phyloP scores from a whole-genome alignment of 345 rosid species.

The Isatis tinctoria region DNA sequence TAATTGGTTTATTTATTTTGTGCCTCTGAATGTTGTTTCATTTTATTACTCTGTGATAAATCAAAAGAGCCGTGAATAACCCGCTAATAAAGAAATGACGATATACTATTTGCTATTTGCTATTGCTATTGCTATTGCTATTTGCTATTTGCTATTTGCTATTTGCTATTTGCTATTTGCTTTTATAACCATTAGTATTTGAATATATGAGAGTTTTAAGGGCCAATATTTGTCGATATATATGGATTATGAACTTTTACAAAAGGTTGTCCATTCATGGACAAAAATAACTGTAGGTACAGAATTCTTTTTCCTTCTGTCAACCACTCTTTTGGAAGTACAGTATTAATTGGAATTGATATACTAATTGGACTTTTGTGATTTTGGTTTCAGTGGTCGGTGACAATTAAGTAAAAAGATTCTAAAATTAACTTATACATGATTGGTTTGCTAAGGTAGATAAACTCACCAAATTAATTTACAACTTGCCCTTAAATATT shows the following conservation, averaged over 20 bases:
- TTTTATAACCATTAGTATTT: background rate
- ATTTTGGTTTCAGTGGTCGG: background rate
- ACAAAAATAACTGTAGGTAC: background rate
- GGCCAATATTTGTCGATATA: background rate
- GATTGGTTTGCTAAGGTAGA: background rate
- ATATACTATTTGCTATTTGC: background rate
- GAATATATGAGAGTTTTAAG: background rate
- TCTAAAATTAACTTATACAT: background rate
- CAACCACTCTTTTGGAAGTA: background rate
- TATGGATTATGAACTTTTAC: background rate
- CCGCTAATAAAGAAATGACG: background rate
- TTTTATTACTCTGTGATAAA: background rate
- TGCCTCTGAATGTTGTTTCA: background rate
- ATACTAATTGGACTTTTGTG: background rate
- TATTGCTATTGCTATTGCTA: no score
- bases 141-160: no score
- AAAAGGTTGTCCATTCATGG: background rate
- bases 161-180: no score
- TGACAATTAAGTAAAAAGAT: background rate
- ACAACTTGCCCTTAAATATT: background rate
- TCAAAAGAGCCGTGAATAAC: background rate
- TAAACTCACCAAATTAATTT: background rate
- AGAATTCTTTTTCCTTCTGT: background rate
- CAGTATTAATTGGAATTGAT: background rate
- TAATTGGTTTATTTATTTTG: background rate